A percentile compares a stretch with the other conserved stretches of the same genome.
phyloP scores from a whole-genome alignment of 768 basidiomycete species.

The Russula sp. region DNA sequence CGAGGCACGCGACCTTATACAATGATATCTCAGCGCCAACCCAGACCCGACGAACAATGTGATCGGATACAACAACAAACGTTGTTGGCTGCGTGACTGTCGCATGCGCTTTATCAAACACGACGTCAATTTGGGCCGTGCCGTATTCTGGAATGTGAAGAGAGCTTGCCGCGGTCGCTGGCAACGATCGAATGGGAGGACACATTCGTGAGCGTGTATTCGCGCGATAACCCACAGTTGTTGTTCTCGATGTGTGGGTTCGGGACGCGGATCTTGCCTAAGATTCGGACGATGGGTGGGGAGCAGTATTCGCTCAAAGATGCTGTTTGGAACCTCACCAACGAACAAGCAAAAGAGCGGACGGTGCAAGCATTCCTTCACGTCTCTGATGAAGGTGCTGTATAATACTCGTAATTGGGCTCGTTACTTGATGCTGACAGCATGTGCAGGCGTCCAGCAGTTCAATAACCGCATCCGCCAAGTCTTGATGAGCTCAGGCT shows the following conservation, averaged over 20 bases:
- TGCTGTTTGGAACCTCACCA: constrained; percentile 94
- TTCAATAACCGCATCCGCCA: constrained; percentile 98
- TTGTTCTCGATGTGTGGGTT: constrained; percentile 99
- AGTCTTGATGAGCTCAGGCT: constrained; percentile 97
- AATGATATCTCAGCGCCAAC: constrained; percentile 94
- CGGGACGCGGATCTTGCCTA: constrained; percentile 94
- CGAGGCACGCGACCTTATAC: constrained; percentile 94
- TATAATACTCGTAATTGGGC: neutral
- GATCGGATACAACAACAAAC: constrained; percentile 98
- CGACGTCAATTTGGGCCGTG: constrained; percentile 96
- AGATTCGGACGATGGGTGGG: constrained; percentile 90
- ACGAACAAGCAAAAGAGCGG: constrained; percentile 95
- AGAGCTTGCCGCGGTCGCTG: constrained; percentile 88
- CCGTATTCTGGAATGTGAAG: constrained; percentile 99
- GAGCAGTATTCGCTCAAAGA: constrained; percentile 97
- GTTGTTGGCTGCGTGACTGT: constrained; percentile 99
- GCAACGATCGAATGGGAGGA: constrained; percentile 99
- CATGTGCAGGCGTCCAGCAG: constrained; percentile 68
- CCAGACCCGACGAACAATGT: constrained; percentile 99
- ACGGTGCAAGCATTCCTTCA: constrained; percentile 97
- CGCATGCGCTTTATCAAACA: constrained; percentile 99
- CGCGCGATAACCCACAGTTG: constrained; percentile 94
- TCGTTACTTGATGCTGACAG: constrained; percentile 10
- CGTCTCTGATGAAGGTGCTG: constrained; percentile 85
- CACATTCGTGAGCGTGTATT: constrained; percentile 95